Conservation (phyloP, 1,284 basidiomycete genomes). For the Volvariella surrecta region DNA sequence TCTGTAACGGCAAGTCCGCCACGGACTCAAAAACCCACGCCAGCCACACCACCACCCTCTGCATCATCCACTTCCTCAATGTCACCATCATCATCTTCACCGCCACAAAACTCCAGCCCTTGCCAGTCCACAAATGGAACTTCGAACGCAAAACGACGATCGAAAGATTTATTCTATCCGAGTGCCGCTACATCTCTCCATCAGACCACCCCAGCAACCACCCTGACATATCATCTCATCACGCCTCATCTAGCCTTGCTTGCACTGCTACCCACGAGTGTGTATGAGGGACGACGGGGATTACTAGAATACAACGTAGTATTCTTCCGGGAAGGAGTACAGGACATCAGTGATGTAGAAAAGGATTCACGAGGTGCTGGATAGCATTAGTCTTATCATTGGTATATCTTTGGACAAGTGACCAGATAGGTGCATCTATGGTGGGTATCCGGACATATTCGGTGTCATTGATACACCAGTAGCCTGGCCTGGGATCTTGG, state of each 20-base stretch:
- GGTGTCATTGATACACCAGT: no score
- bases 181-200: conserved; percentile 45
- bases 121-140: conserved; percentile 6
- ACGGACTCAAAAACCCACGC: conserved; percentile 19
- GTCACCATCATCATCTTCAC: conserved; percentile 10
- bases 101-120: conserved; percentile 8
- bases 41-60: conserved; percentile 16
- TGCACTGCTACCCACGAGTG: conserved; percentile 71
- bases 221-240: conserved; percentile 82
- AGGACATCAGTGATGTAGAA: conserved; percentile 70
- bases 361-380: conserved; percentile 39
- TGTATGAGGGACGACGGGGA: conserved; percentile 72
- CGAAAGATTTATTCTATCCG: conserved; percentile 40
- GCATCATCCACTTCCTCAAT: conserved; percentile 12
- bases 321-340: conserved; percentile 74
- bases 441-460: no score
- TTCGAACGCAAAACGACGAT: conserved; percentile 6
- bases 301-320: conserved; percentile 92
- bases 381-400: conserved; percentile 12
- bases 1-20: conserved; percentile 26
- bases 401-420: conserved; percentile 6
- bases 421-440: conserved; percentile 3
- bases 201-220: conserved; percentile 58
- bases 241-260: conserved; percentile 78
- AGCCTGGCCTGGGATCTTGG: not conserved